phyloP scores from a whole-genome alignment of 139 green algal species.

The Pseudopediastrum boryanum region DNA sequence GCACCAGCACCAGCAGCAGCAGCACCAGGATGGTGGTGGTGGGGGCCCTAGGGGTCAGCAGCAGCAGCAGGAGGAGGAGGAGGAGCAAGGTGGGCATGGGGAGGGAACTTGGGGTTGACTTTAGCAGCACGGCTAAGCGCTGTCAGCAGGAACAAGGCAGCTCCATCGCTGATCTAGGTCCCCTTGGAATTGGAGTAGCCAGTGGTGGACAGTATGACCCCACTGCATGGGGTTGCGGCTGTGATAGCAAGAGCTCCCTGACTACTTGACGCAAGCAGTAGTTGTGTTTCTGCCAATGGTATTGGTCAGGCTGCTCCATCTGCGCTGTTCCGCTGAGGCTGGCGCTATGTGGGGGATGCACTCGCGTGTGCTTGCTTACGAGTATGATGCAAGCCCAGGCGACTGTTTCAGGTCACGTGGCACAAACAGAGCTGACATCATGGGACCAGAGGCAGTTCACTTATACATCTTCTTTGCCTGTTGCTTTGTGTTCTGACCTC shows the following conservation, averaged over 20 bases:
- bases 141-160: not conserved
- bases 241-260: not conserved
- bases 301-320: not conserved
- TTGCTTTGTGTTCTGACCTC: not conserved
- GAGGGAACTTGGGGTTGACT: not conserved
- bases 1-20: not conserved
- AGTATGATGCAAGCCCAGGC: not conserved
- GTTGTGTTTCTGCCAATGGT: no score
- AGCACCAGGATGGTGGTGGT: conserved; percentile 9
- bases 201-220: not conserved
- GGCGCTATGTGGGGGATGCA: not conserved
- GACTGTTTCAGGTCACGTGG: no score
- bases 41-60: not conserved
- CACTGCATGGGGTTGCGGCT: not conserved
- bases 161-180: not conserved
- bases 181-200: not conserved
- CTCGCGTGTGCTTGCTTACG: not conserved
- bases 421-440: no score
- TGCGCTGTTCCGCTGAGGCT: not conserved
- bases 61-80: not conserved
- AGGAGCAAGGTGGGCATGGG: not conserved
- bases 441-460: no score
- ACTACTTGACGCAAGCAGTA: no score
- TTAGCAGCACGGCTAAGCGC: not conserved
- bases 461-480: no score